Evolutionary conservation across 2,329 filamentous ascomycete genomes (phyloP).

Genomic region (Claviceps humidiphila): DNA sequence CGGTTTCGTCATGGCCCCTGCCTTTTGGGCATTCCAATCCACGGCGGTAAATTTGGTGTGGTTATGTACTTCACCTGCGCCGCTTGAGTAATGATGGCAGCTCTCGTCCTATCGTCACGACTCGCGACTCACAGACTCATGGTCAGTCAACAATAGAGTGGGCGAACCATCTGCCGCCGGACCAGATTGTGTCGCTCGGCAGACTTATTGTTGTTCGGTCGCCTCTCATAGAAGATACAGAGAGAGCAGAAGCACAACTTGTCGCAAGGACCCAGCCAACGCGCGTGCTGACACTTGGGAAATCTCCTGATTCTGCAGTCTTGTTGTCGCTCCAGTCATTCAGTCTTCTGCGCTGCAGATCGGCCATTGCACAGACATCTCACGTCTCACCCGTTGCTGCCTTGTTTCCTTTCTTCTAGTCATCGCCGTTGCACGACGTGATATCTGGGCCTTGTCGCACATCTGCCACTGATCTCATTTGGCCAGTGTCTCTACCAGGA

Average conservation of each 20-base stretch:
- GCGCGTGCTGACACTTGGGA: neutral
- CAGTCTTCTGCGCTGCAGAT: conserved; percentile 9
- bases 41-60: conserved; percentile 1
- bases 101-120: neutral
- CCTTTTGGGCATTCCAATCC: neutral
- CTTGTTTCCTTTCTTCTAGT: conserved; percentile 1
- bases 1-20: conserved; percentile 8
- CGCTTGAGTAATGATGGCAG: neutral
- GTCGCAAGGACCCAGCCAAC: neutral
- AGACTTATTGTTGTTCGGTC: neutral
- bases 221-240: neutral
- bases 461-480: neutral
- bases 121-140: conserved; percentile 1
- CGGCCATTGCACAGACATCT: conserved; percentile 8
- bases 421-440: neutral
- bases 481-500: neutral
- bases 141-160: neutral
- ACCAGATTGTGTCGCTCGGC: neutral
- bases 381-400: conserved; percentile 5
- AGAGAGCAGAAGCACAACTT: neutral
- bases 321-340: conserved; percentile 1
- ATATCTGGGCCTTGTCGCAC: conserved; percentile 1
- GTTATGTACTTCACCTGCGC: neutral
- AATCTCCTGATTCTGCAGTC: conserved; percentile 1
- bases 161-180: conserved; percentile 1